Conservation (phyloP, 345 rosid genomes). For the Barbarea vulgaris region DNA sequence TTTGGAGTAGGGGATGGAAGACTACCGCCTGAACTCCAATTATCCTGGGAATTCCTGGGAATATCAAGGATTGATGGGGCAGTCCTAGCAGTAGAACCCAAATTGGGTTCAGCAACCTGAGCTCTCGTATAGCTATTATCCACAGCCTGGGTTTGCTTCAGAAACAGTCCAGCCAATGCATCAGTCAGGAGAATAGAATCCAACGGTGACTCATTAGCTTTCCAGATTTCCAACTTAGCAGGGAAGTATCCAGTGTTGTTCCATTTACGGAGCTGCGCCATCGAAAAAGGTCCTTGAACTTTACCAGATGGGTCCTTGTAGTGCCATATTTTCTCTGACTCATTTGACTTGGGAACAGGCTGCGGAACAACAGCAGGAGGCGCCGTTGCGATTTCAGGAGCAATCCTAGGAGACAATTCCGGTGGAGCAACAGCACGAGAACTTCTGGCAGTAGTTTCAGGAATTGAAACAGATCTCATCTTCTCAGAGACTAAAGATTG, state of each 20-base stretch:
- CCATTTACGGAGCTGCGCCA: slow-evolving; percentile 96
- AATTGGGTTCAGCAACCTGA: slow-evolving; percentile 51
- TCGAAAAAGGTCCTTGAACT: slow-evolving; percentile 93
- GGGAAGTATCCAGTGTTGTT: slow-evolving; percentile 93
- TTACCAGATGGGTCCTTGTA: slow-evolving; percentile 96
- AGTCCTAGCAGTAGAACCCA: slow-evolving; percentile 38
- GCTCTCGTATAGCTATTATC: slow-evolving; percentile 42
- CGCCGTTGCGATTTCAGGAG: slow-evolving; percentile 46
- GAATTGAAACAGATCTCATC: slow-evolving; percentile 50
- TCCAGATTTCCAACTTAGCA: slow-evolving; percentile 83
- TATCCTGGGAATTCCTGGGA: slow-evolving; percentile 53
- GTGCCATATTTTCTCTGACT: slow-evolving; percentile 91
- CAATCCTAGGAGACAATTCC: slow-evolving; percentile 49
- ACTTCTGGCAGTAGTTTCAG: slow-evolving; percentile 48
- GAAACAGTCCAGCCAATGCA: slow-evolving; percentile 72
- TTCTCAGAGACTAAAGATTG: slow-evolving; percentile 59
- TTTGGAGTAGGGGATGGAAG: slow-evolving; percentile 97
- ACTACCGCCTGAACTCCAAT: slow-evolving; percentile 65
- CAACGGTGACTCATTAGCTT: slow-evolving; percentile 55
- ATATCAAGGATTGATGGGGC: slow-evolving; percentile 56
- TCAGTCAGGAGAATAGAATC: slow-evolving; percentile 76
- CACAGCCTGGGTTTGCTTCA: slow-evolving; percentile 50
- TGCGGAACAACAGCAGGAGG: slow-evolving; percentile 48
- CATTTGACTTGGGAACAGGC: slow-evolving; percentile 56
- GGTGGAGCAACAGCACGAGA: slow-evolving; percentile 46